Evolutionary conservation across 495 filamentous ascomycete species (phyloP).

Genomic region (Tirmania nivea): DNA sequence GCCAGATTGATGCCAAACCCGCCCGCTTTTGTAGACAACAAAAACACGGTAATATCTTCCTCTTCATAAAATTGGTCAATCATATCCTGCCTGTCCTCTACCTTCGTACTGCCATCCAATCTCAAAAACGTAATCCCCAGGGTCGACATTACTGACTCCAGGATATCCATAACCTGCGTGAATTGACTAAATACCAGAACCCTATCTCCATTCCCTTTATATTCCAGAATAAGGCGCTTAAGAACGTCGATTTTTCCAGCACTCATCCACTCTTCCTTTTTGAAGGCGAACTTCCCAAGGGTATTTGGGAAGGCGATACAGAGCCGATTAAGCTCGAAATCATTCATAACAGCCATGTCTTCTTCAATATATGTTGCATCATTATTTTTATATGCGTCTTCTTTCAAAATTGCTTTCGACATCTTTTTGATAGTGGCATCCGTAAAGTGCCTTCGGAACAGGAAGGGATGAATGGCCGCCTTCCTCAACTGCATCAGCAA

Average conservation of each 20-base stretch:
- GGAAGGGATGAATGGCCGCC: slow-evolving; percentile 76
- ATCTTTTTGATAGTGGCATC: slow-evolving; percentile 56
- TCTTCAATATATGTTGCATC: slow-evolving; percentile 43
- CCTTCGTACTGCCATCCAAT: slow-evolving; percentile 66
- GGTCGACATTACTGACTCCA: slow-evolving; percentile 58
- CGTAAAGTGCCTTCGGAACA: slow-evolving; percentile 61
- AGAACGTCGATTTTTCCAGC: slow-evolving; percentile 74
- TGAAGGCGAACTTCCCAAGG: slow-evolving; percentile 46
- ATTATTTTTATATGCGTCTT: slow-evolving; percentile 36
- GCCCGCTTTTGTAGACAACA: slow-evolving; percentile 80
- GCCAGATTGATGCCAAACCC: slow-evolving; percentile 90
- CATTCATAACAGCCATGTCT: slow-evolving; percentile 51
- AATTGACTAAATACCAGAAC: slow-evolving; percentile 83
- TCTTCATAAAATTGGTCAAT: slow-evolving; percentile 71
- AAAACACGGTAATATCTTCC: slow-evolving; percentile 62
- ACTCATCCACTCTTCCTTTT: slow-evolving; percentile 66
- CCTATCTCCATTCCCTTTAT: slow-evolving; percentile 64
- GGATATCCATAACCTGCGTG: slow-evolving; percentile 71
- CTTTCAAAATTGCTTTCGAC: slow-evolving; percentile 46
- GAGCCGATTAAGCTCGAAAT: slow-evolving; percentile 65
- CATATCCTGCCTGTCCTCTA: slow-evolving; percentile 59
- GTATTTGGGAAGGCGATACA: slow-evolving; percentile 46
- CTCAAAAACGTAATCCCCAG: slow-evolving; percentile 53
- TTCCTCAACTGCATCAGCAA: slow-evolving; percentile 81
- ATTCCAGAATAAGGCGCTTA: slow-evolving; percentile 44